A percentile compares a stretch with the other conserved stretches of the same genome.
Evolutionary conservation across 495 filamentous ascomycete species (phyloP).

Genomic region (Trichocladium antarcticum): DNA sequence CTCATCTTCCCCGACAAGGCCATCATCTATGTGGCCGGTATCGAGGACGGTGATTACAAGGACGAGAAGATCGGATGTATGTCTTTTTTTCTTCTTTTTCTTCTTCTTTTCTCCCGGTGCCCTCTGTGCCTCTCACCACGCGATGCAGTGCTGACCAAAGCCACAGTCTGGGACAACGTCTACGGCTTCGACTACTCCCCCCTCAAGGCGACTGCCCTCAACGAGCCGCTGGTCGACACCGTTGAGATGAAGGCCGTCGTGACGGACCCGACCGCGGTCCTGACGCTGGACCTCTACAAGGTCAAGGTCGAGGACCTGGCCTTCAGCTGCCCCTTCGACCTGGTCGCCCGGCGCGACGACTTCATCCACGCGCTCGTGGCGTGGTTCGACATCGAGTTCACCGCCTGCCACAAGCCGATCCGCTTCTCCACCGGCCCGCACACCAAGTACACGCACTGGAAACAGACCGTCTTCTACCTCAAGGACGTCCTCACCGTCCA

Average conservation of each 20-base stretch:
- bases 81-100: slow-evolving; percentile 8
- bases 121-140: too few relatives aligned
- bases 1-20: slow-evolving; percentile 88
- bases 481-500: slow-evolving; percentile 76
- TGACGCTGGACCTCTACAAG: slow-evolving; percentile 63
- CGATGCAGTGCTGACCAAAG: slow-evolving; percentile 15
- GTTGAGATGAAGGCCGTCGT: slow-evolving; percentile 64
- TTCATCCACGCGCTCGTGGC: slow-evolving; percentile 92
- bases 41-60: slow-evolving; percentile 76
- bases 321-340: slow-evolving; percentile 53
- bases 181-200: slow-evolving; percentile 70
- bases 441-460: slow-evolving; percentile 90
- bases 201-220: slow-evolving; percentile 57
- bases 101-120: too few relatives aligned
- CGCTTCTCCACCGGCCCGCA: slow-evolving; percentile 79
- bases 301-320: slow-evolving; percentile 53
- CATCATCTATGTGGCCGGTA: slow-evolving; percentile 73
- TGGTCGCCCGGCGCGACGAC: slow-evolving; percentile 67
- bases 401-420: slow-evolving; percentile 81
- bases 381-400: slow-evolving; percentile 99
- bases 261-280: slow-evolving; percentile 56
- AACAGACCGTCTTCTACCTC: slow-evolving; percentile 87
- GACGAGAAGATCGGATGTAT: slow-evolving; percentile 58
- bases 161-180: slow-evolving; percentile 66
- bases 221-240: slow-evolving; percentile 60